Evolutionary conservation across 1,139 yeast species (phyloP).

Genomic region (Suhomyces kunorum): DNA sequence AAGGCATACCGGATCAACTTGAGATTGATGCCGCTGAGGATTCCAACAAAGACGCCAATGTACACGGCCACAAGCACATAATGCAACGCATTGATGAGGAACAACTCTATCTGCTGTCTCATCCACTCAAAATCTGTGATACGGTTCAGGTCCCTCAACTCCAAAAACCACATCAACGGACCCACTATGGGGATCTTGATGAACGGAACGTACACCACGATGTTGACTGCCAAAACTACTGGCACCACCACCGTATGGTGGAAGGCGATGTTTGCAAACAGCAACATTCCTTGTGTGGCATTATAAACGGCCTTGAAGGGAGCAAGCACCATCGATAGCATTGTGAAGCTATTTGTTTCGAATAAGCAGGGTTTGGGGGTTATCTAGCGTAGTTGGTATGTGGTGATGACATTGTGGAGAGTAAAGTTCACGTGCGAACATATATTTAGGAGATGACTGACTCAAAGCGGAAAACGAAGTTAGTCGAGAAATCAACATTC

Average conservation of each 20-base stretch:
- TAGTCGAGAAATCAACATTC: too few species aligned
- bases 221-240: slow-evolving; percentile 12
- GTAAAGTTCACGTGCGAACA: too few species aligned
- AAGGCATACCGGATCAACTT: slow-evolving; percentile 15
- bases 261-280: not conserved
- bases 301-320: slow-evolving; percentile 2
- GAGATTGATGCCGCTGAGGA: slow-evolving; percentile 15
- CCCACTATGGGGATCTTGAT: slow-evolving; percentile 16
- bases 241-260: slow-evolving; percentile 17
- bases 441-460: too few species aligned
- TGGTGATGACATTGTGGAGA: too few species aligned
- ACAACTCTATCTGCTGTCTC: slow-evolving; percentile 15
- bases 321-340: not conserved
- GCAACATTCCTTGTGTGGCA: not conserved
- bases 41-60: slow-evolving; percentile 17
- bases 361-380: too few species aligned
- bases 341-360: not conserved
- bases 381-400: too few species aligned
- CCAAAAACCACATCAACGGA: slow-evolving; percentile 17
- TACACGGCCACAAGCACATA: slow-evolving; percentile 16
- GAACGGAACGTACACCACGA: slow-evolving; percentile 18
- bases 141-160: slow-evolving; percentile 12
- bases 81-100: slow-evolving; percentile 14
- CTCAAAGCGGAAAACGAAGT: too few species aligned
- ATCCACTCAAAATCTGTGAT: slow-evolving; percentile 15